Evolutionary conservation across 1,139 yeast species (phyloP), one percentile per base, ranked within the genome.

Genomic region (Lipomyces yarrowii): DNA sequence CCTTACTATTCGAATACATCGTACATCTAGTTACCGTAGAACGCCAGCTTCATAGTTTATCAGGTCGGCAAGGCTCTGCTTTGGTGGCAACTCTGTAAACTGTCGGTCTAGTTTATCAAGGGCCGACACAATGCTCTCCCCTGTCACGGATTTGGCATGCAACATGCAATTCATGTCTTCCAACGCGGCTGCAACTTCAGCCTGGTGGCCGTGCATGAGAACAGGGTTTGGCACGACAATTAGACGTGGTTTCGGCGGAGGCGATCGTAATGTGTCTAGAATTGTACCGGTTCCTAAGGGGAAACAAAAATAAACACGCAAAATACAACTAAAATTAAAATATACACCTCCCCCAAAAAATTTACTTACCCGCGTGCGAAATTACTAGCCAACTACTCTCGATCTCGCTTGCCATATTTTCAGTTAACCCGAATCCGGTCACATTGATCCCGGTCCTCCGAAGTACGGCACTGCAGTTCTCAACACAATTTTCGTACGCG

Each of bases 141-240:
- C 59, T 10, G 35, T 53, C 13, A 42, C 37, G 11, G 26, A 42
- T 3, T 42, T 33, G 8, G 55, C 30, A 15, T 52, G 23, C 6
- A 52, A 18, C 11, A 64, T 33, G 39, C 62, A 61, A 1, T 46
- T 46, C 26, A 35, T 6, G 2, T 73, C 68, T 23, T 78, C 81
- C 65, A 91, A 83, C 66, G 85, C 87, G 7, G 77, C 71, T 0
- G 97, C 96, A 10, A 91, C 87, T 71, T 93, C 96, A 37, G 78
- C 73, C 76, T 94, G 98, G 76, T 94, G 99, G 75, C 91, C 90
- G 74, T 91, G 91, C 93, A 91, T 89, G 26, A 94, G 81, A 4
- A 75, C 71, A 13, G 84, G 82, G 76, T 94, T 94, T 10, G 87
- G 85, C 42, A 91, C 88, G 5, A 89, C 94, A 1, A 93, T 79